These are phyloP conservation scores for Aspergillus carbonarius DNA, from an alignment of 2,329 filamentous ascomycete species.

Conservation along the genomic window DNA sequence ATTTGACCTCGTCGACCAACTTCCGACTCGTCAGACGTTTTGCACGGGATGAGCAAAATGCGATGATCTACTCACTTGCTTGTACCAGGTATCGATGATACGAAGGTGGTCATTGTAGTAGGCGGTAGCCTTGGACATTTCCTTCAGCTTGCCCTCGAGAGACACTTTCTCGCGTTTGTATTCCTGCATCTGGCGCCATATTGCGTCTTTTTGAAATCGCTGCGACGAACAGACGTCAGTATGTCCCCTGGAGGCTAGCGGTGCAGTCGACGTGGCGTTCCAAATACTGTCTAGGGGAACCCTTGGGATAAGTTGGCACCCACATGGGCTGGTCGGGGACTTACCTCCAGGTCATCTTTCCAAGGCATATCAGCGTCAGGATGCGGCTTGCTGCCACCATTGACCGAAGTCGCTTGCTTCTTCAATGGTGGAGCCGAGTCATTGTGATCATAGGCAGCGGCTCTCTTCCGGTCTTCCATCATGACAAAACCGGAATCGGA, in stretches of 20 bases:
- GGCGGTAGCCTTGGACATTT: constrained; percentile 72
- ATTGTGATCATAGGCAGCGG: constrained; percentile 74
- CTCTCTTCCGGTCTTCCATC: constrained; percentile 99
- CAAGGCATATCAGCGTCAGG: constrained; percentile 67
- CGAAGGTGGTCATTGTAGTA: constrained; percentile 93
- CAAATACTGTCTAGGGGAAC: constrained; percentile 3
- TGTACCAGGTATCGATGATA: constrained; percentile 89
- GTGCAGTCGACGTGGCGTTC: constrained; percentile 7
- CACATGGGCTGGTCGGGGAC: constrained; percentile 39
- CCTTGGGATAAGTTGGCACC: constrained; percentile 16
- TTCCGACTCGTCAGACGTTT: constrained; percentile 23
- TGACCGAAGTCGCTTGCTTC: constrained; percentile 74
- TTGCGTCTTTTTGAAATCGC: constrained; percentile 94
- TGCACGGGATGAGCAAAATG: neutral
- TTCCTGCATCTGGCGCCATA: constrained; percentile 95
- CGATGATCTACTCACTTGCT: constrained; percentile 65
- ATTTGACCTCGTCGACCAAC: constrained; percentile 50
- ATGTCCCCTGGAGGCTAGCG: constrained; percentile 5
- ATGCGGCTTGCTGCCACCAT: constrained; percentile 67
- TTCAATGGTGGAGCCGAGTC: constrained; percentile 87
- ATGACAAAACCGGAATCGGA: constrained; percentile 77
- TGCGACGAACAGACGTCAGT: constrained; percentile 44
- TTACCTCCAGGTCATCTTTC: constrained; percentile 71
- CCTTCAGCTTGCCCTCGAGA: constrained; percentile 76
- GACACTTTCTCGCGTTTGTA: constrained; percentile 88